Percentiles rank a stretch among this genome's conserved stretches.
phyloP scores from a whole-genome alignment of 2,329 filamentous ascomycete species.

The Aspergillus ibericus region DNA sequence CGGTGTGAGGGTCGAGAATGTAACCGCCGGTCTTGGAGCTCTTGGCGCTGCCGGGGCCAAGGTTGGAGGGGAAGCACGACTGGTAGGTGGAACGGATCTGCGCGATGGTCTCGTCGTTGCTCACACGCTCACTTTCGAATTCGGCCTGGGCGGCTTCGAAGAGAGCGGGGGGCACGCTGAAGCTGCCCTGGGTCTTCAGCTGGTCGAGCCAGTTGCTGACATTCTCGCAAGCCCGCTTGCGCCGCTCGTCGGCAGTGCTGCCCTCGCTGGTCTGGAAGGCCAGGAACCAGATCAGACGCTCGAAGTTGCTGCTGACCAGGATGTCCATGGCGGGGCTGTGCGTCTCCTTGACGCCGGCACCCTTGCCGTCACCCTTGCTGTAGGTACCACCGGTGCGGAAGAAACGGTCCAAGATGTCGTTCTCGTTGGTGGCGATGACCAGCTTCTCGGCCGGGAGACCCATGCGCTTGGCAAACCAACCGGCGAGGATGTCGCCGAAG shows the following conservation, averaged over 20 bases:
- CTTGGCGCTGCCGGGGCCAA: conserved; percentile 31
- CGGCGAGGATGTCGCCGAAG: conserved; percentile 86
- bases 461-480: conserved; percentile 90
- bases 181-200: conserved; percentile 79
- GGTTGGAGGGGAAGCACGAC: conserved; percentile 53
- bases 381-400: conserved; percentile 81
- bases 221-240: conserved; percentile 64
- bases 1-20: conserved; percentile 88
- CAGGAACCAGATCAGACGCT: conserved; percentile 93
- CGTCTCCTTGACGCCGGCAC: conserved; percentile 81
- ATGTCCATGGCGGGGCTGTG: conserved; percentile 97
- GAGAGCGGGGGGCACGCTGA: conserved; percentile 74
- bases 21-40: conserved; percentile 60
- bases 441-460: conserved; percentile 85
- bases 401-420: conserved; percentile 95
- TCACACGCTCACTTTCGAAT: conserved; percentile 77
- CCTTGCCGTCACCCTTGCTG: conserved; percentile 70
- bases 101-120: conserved; percentile 64
- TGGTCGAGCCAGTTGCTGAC: conserved; percentile 76
- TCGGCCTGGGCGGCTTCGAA: conserved; percentile 68
- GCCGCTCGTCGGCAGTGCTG: conserved; percentile 45
- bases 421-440: conserved; percentile 92
- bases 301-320: conserved; percentile 92
- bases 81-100: conserved; percentile 62
- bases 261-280: conserved; percentile 61